Percentiles rank a stretch among this genome's conserved stretches.
Evolutionary conservation across 73 alveolate species (phyloP).

Genomic region (Tetrahymena borealis): DNA sequence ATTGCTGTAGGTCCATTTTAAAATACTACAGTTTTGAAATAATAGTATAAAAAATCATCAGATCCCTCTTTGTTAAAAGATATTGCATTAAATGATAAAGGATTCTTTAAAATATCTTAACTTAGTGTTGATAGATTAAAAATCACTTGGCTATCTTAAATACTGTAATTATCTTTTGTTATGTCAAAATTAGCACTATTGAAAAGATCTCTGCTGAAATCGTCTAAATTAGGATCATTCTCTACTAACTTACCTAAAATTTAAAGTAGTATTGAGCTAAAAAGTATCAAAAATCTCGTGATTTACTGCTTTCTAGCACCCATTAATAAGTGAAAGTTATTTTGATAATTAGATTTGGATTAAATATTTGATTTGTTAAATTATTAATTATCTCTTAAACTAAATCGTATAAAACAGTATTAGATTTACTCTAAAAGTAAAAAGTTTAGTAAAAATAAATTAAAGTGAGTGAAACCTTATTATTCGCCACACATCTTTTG

Average conservation of each 20-base stretch:
- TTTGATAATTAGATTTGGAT: too few relatives aligned
- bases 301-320: too few relatives aligned
- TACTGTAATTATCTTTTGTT: background rate
- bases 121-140: background rate
- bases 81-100: background rate
- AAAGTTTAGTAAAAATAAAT: too few relatives aligned
- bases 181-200: background rate
- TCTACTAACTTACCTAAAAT: background rate
- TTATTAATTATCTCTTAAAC: too few relatives aligned
- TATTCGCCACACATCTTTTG: too few relatives aligned
- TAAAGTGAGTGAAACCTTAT: too few relatives aligned
- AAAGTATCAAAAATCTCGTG: too few relatives aligned
- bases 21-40: background rate
- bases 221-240: background rate
- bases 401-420: too few relatives aligned
- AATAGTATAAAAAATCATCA: background rate
- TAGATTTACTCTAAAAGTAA: too few relatives aligned
- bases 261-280: background rate
- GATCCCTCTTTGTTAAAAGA: background rate
- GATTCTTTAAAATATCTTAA: background rate
- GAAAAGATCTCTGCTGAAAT: background rate
- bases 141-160: background rate
- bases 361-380: too few relatives aligned
- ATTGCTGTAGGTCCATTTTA: background rate
- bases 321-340: too few relatives aligned